These are phyloP conservation scores for Ruellia speciosa DNA, from an alignment of 305 asterid genomes.

Conservation along the genomic window DNA sequence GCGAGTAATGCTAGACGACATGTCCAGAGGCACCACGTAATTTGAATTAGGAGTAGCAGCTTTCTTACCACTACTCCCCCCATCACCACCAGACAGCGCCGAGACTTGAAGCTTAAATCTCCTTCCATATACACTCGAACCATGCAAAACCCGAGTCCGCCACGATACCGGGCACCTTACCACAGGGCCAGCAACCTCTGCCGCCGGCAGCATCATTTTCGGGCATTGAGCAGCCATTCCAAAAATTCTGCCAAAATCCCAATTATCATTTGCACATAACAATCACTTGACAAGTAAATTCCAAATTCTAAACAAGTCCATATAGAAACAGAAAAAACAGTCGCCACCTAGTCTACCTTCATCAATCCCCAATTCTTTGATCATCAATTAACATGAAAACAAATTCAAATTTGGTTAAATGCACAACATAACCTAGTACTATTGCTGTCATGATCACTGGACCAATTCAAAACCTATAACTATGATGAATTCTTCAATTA, in stretches of 20 bases:
- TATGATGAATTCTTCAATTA: not conserved
- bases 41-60: conserved; percentile 62
- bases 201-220: conserved; percentile 30
- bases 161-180: conserved; percentile 22
- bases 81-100: conserved; percentile 45
- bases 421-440: too few relatives aligned
- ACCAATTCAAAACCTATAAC: not conserved
- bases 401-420: not conserved
- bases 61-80: conserved; percentile 38
- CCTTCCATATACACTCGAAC: conserved; percentile 27
- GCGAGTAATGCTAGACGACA: conserved; percentile 74
- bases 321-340: not conserved
- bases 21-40: conserved; percentile 80
- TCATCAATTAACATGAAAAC: too few relatives aligned
- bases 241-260: conserved; percentile 21
- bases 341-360: not conserved
- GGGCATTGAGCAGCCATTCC: conserved; percentile 48
- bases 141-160: conserved; percentile 20
- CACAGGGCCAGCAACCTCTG: conserved; percentile 28
- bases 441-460: not conserved
- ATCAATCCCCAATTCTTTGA: not conserved
- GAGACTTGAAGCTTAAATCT: conserved; percentile 32
- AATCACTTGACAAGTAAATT: too few relatives aligned
- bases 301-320: not conserved
- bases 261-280: not conserved